A percentile compares a stretch with the other conserved stretches of the same genome.
phyloP scores from a whole-genome alignment of 768 basidiomycete species.

The Exsudoporus frostii region DNA sequence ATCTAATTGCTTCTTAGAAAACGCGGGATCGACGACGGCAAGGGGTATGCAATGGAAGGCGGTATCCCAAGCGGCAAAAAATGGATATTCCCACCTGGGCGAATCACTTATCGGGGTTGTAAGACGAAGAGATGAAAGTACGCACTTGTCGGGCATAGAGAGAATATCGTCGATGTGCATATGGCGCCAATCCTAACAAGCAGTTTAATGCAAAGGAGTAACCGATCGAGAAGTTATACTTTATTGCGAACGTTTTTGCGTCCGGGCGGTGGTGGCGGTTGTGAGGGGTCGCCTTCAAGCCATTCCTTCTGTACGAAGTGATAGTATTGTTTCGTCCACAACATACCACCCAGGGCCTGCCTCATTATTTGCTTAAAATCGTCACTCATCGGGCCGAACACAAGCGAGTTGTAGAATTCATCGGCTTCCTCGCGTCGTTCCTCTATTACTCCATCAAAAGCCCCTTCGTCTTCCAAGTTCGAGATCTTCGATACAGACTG shows the following conservation, averaged over 20 bases:
- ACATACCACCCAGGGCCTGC: slow-evolving; percentile 93
- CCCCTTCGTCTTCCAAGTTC: slow-evolving; percentile 80
- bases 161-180: slow-evolving; percentile 93
- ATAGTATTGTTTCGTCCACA: slow-evolving; percentile 99
- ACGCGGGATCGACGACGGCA: slow-evolving; percentile 90
- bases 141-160: slow-evolving; percentile 98
- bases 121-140: not conserved
- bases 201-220: not conserved
- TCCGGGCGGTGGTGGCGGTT: slow-evolving; percentile 90
- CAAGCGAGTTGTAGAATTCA: slow-evolving; percentile 87
- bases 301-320: slow-evolving; percentile 95
- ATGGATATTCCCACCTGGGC: slow-evolving; percentile 93
- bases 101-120: slow-evolving; percentile 5
- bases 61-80: slow-evolving; percentile 97
- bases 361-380: slow-evolving; percentile 96
- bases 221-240: slow-evolving; percentile 39
- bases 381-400: slow-evolving; percentile 81
- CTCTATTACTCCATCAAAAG: slow-evolving; percentile 87
- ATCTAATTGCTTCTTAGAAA: slow-evolving; percentile 97
- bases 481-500: slow-evolving; percentile 67
- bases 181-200: slow-evolving; percentile 84
- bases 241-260: slow-evolving; percentile 82
- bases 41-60: slow-evolving; percentile 99
- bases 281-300: slow-evolving; percentile 93
- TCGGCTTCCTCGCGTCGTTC: slow-evolving; percentile 91